phyloP scores from a whole-genome alignment of 257 asterid species.

The Nicotiana noctiflora region DNA sequence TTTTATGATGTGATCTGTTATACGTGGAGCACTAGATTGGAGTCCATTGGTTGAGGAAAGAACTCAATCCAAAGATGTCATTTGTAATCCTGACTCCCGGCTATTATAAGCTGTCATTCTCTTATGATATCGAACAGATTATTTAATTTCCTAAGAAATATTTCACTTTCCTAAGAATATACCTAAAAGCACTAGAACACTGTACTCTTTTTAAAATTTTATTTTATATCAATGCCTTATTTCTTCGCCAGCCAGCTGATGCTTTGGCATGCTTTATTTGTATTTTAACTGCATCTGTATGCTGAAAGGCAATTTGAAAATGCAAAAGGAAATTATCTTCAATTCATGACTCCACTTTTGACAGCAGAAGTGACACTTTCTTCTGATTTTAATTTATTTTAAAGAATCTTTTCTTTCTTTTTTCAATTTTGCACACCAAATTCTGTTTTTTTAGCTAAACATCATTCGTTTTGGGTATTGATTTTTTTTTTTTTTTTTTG shows the following conservation, averaged over 20 bases:
- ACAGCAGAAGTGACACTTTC: background rate
- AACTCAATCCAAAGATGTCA: background rate
- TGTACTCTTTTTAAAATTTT: background rate
- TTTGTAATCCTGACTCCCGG: too few relatives aligned
- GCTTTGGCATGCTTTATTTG: constrained; percentile 16
- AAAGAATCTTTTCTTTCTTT: background rate
- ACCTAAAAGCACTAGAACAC: constrained; percentile 42
- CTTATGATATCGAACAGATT: constrained; percentile 30
- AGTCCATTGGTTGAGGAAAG: background rate
- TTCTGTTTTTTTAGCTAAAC: background rate
- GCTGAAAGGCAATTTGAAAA: background rate
- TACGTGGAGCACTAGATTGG: background rate
- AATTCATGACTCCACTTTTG: background rate
- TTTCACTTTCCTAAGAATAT: constrained; percentile 53
- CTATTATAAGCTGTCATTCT: constrained; percentile 33
- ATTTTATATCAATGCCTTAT: constrained; percentile 12
- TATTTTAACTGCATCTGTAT: background rate
- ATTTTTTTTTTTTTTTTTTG: too few relatives aligned
- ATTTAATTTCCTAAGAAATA: constrained; percentile 28
- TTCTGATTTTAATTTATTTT: background rate
- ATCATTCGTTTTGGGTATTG: too few relatives aligned
- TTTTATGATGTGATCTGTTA: background rate
- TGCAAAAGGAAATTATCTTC: background rate
- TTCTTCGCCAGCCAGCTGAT: constrained; percentile 14
- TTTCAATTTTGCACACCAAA: too few relatives aligned